Evolutionary conservation across 1,284 basidiomycete species (phyloP).

Genomic region (Ustilago hordei): DNA sequence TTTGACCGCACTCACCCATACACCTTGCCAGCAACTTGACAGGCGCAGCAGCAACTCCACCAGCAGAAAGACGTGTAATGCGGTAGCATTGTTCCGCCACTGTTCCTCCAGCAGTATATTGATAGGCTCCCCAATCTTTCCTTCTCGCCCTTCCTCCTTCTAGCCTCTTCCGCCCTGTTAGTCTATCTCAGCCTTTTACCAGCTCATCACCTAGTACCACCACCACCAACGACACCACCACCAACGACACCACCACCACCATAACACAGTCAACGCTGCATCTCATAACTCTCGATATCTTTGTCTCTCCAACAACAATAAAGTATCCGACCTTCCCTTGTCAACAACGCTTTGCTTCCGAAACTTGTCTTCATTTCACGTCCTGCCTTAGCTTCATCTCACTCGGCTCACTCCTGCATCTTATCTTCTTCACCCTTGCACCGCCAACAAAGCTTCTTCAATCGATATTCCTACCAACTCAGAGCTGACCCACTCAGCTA

Average conservation of each 20-base stretch:
- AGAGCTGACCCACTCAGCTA: neutral
- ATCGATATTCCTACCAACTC: neutral
- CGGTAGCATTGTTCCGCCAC: conserved; percentile 6
- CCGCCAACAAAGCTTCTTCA: neutral
- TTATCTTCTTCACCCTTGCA: neutral
- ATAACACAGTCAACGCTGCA: conserved; percentile 4
- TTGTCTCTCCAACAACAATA: neutral
- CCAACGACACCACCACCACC: conserved; percentile 8
- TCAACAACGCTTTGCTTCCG: neutral
- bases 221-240: neutral
- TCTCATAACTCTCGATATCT: conserved; percentile 1
- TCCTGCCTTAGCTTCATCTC: conserved; percentile 13
- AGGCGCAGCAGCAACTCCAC: neutral
- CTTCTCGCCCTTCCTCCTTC: neutral
- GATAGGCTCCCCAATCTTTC: neutral
- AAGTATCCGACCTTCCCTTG: conserved; percentile 7
- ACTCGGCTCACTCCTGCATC: conserved; percentile 7
- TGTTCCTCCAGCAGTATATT: conserved; percentile 7
- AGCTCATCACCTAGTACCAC: neutral
- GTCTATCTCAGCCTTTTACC: conserved; percentile 1
- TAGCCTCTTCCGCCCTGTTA: neutral
- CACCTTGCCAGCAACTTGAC: neutral
- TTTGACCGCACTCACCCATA: conserved; percentile 1
- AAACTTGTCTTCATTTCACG: conserved; percentile 24
- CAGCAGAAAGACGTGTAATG: neutral